Percentiles rank a stretch among this genome's conserved stretches.
Evolutionary conservation across 257 asterid genomes (phyloP).

Genomic region (Rehmannia glutinosa): DNA sequence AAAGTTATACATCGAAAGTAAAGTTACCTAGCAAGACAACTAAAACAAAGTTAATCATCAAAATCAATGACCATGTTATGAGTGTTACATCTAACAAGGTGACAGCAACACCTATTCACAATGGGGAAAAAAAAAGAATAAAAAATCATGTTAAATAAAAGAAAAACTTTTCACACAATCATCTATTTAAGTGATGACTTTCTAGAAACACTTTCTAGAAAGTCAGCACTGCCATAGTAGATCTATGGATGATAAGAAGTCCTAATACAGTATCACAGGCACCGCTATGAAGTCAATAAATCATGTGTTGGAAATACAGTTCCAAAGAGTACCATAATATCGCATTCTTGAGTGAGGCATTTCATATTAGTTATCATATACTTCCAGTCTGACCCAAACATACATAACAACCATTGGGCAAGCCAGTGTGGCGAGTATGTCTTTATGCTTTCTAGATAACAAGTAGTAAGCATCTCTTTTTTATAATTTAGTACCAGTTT

Average conservation of each 20-base stretch:
- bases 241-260: background rate
- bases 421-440: background rate
- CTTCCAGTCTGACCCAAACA: background rate
- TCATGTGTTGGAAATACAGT: background rate
- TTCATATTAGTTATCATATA: background rate
- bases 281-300: constrained; percentile 1
- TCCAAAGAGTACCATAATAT: background rate
- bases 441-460: background rate
- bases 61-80: background rate
- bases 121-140: background rate
- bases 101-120: background rate
- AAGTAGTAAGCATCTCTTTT: background rate
- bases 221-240: background rate
- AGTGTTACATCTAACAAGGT: background rate
- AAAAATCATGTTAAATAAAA: background rate
- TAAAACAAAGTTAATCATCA: background rate
- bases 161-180: background rate
- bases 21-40: constrained; percentile 16
- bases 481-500: background rate
- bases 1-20: background rate
- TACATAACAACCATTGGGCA: background rate
- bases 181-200: background rate
- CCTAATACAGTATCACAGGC: background rate
- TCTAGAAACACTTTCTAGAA: background rate
- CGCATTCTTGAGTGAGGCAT: background rate